Evolutionary conservation across 148 eudicot genomes (phyloP).

Genomic region (Talinum fruticosum): DNA sequence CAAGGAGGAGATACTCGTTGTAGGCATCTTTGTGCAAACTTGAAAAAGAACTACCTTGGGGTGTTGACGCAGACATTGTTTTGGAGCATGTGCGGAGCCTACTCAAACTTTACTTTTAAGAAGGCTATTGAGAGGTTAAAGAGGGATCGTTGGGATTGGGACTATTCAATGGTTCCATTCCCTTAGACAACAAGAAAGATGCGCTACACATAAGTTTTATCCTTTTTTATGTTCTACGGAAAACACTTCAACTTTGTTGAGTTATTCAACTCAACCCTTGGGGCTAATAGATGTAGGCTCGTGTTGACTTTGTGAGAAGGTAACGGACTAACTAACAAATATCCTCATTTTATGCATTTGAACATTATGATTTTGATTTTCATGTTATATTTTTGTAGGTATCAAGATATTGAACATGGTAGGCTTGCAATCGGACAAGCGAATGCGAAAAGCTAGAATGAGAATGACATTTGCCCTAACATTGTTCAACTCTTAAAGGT

Average conservation of each 20-base stretch:
- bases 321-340: no score
- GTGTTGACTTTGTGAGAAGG: background rate
- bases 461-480: background rate
- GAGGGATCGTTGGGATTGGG: background rate
- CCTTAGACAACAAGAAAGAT: background rate
- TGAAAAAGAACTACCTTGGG: background rate
- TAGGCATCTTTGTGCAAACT: background rate
- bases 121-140: background rate
- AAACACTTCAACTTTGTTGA: conserved; percentile 2
- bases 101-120: background rate
- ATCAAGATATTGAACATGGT: background rate
- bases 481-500: background rate
- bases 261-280: background rate
- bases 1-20: background rate
- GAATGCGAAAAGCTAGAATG: background rate
- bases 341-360: no score
- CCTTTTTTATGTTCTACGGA: background rate
- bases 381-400: no score
- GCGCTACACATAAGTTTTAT: background rate
- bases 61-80: background rate
- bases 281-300: background rate
- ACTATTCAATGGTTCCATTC: background rate
- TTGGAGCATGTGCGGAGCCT: background rate
- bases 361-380: no score
- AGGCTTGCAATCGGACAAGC: background rate